Evolutionary conservation across 2,329 filamentous ascomycete genomes (phyloP).

Genomic region (Macrophomina pseudophaseolina): DNA sequence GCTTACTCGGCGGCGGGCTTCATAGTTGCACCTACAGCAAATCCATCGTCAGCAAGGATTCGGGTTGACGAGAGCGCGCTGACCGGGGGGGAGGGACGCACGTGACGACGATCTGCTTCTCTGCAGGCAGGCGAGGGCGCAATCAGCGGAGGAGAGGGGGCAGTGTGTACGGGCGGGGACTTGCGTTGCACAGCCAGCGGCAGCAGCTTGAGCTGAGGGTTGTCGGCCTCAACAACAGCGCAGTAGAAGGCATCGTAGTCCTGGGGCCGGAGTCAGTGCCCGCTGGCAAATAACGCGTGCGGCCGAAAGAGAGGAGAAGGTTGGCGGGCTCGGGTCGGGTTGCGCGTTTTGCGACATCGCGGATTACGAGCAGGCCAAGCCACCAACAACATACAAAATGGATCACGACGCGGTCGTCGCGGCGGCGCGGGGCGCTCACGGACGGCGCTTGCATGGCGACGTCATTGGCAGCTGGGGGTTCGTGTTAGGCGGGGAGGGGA

Average conservation of each 20-base stretch:
- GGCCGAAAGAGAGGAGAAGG: slow-evolving; percentile 12
- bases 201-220: slow-evolving; percentile 71
- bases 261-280: slow-evolving; percentile 30
- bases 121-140: slow-evolving; percentile 9
- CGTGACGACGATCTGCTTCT: slow-evolving; percentile 78
- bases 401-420: slow-evolving; percentile 21
- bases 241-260: slow-evolving; percentile 91
- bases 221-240: slow-evolving; percentile 82
- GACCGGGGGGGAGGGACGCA: slow-evolving; percentile 29
- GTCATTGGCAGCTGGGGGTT: slow-evolving; percentile 8
- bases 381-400: slow-evolving; percentile 22
- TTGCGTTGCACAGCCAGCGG: slow-evolving; percentile 78
- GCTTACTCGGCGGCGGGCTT: slow-evolving; percentile 69
- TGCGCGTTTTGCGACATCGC: slow-evolving; percentile 6
- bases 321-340: slow-evolving; percentile 18
- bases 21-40: slow-evolving; percentile 70
- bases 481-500: slow-evolving; percentile 19
- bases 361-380: slow-evolving; percentile 16
- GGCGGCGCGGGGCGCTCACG: slow-evolving; percentile 7
- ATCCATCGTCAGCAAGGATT: slow-evolving; percentile 12
- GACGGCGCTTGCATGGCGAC: slow-evolving; percentile 11
- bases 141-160: background rate
- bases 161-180: background rate
- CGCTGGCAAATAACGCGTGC: slow-evolving; percentile 1
- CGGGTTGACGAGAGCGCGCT: background rate